Evolutionary conservation across 805 yeast genomes (phyloP).

Genomic region (Pichia gijzeniarum): DNA sequence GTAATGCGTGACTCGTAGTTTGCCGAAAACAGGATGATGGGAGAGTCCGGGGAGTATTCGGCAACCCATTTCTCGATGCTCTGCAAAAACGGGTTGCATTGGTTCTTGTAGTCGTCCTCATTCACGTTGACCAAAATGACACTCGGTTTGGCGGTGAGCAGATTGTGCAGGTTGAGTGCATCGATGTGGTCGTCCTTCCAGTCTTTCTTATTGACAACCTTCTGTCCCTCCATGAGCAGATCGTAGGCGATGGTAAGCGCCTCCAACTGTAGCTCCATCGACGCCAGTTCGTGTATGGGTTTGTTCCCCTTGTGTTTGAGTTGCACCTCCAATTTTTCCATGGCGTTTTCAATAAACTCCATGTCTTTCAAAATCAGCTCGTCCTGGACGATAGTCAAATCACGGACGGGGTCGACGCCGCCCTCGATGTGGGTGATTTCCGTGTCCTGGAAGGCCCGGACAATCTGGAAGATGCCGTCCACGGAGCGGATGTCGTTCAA

Average conservation of each 20-base stretch:
- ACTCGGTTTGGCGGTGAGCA: constrained; percentile 93
- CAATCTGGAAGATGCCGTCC: constrained; percentile 66
- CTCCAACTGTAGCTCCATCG: constrained; percentile 81
- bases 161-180: constrained; percentile 74
- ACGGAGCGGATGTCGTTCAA: constrained; percentile 63
- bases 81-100: constrained; percentile 79
- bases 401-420: constrained; percentile 56
- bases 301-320: constrained; percentile 76
- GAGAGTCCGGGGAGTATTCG: constrained; percentile 72
- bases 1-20: constrained; percentile 25
- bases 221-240: constrained; percentile 74
- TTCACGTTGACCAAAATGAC: constrained; percentile 87
- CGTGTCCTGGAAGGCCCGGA: constrained; percentile 55
- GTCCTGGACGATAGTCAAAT: constrained; percentile 55
- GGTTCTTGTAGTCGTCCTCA: constrained; percentile 80
- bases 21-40: constrained; percentile 30
- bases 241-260: constrained; percentile 69
- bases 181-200: constrained; percentile 94
- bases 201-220: constrained; percentile 70
- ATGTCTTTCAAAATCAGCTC: constrained; percentile 62
- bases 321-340: constrained; percentile 56
- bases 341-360: constrained; percentile 65
- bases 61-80: constrained; percentile 89
- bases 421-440: constrained; percentile 66
- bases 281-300: constrained; percentile 55